Base-by-base conservation (phyloP, 1,284 basidiomycete genomes). In the Heterobasidion annosum region DNA sequence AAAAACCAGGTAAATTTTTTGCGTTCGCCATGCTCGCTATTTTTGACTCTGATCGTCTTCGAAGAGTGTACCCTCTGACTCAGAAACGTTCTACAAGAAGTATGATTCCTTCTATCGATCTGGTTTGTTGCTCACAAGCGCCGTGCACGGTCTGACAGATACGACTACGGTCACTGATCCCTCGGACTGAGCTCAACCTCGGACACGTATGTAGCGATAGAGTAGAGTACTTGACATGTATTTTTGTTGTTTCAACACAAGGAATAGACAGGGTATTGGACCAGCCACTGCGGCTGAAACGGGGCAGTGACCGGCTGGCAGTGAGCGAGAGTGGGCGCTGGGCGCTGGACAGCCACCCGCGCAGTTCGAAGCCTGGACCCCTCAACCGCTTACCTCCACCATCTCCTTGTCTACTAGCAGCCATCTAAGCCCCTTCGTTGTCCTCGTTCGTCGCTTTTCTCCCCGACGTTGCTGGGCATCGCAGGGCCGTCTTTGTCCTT, bases 81-180 rank as follows among this genome's bases (percentile, higher is more conserved):
- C 90, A 5, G 91, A 94, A 68, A 83, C 80, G 1, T 98, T 97
- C 67, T 98, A 93, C 69, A 83, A 78, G 64, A 93, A 93, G 89
- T 93, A 67, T 57, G 83, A 68, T 19, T 34, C 42, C 5, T 48
- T 50, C 18, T 5, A 15, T 34, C 9, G 19, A 54, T 15, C 15
- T 56, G 18, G 51, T 47, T 43, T 33, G 44, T 44, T 59, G 33
- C 62, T n/a, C 2, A 47, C 54, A 50, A 40, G 47, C 16, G 19
- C 34, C 8, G 37, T 51, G 48, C 16, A 48, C 35, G 18, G 13
- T 44, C 42, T 33, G 44, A 34, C 60, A 89, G 87, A 68, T 89
- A 88, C 58, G 86, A 89, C 61, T 89, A 89, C 61, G 73, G 75
- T 58, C 78, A 81, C 61, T 81, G 60, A 15, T 44, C 35, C 42